A percentile compares a stretch with the other conserved stretches of the same genome.
These are phyloP conservation scores for Cytidiella melzeri DNA, from an alignment of 768 basidiomycete species.

Conservation along the genomic window DNA sequence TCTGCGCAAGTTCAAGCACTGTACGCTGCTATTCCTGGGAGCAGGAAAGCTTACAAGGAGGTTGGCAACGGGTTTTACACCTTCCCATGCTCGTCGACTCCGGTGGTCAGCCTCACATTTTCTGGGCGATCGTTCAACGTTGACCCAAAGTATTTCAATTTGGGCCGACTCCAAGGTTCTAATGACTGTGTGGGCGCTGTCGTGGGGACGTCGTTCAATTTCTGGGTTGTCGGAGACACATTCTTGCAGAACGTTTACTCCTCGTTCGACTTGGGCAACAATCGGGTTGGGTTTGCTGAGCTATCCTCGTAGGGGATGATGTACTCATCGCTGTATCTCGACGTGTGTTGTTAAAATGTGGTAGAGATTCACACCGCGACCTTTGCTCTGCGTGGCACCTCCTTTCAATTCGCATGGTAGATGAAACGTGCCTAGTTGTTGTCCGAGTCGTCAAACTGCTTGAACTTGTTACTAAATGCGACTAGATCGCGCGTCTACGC, in stretches of 20 bases:
- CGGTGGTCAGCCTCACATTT: slow-evolving; percentile 31
- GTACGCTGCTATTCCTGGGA: slow-evolving; percentile 3
- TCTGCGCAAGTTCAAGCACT: slow-evolving; percentile 19
- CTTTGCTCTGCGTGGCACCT: too few relatives aligned
- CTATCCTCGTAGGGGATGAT: too few relatives aligned
- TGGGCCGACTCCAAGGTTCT: slow-evolving; percentile 32
- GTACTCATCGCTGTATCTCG: too few relatives aligned
- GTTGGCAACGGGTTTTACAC: slow-evolving; percentile 28
- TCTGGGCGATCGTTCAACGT: slow-evolving; percentile 33
- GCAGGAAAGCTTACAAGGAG: background rate
- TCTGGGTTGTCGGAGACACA: slow-evolving; percentile 32
- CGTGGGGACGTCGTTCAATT: slow-evolving; percentile 15
- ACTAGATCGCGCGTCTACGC: too few relatives aligned
- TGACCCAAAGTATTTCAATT: slow-evolving; percentile 32
- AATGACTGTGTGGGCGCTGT: slow-evolving; percentile 33
- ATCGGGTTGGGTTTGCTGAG: slow-evolving; percentile 15
- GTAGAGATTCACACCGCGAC: too few relatives aligned
- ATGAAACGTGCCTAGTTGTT: too few relatives aligned
- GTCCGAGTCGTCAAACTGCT: too few relatives aligned
- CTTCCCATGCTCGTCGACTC: slow-evolving; percentile 27
- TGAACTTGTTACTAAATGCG: too few relatives aligned
- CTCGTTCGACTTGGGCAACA: slow-evolving; percentile 31
- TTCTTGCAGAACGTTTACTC: slow-evolving; percentile 44
- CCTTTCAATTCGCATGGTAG: too few relatives aligned
- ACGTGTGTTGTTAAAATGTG: too few relatives aligned